Conservation (phyloP, 164 flowering plant species). For the Piper betle region DNA sequence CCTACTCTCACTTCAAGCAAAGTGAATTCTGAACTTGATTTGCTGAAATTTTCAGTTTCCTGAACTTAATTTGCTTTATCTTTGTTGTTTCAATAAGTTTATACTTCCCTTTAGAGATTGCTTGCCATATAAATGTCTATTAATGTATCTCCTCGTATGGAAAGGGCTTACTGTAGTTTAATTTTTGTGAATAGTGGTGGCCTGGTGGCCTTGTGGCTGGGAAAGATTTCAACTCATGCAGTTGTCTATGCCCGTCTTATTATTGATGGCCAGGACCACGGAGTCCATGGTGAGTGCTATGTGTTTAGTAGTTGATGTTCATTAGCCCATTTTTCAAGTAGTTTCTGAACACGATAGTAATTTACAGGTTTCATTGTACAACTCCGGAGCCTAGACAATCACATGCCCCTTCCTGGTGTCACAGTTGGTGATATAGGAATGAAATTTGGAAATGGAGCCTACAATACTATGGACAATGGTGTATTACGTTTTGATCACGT, state of each 20-base stretch:
- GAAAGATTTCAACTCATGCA: conserved; percentile 92
- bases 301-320: background rate
- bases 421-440: conserved; percentile 93
- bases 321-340: background rate
- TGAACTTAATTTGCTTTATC: background rate
- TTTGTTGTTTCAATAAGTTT: background rate
- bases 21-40: conserved; percentile 31
- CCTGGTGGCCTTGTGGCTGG: conserved; percentile 99
- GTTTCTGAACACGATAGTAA: background rate
- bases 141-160: background rate
- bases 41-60: background rate
- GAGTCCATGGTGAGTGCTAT: conserved; percentile 58
- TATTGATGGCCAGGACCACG: conserved; percentile 58
- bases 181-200: conserved; percentile 69
- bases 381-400: conserved; percentile 84
- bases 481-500: conserved; percentile 78
- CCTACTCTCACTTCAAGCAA: conserved; percentile 94
- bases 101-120: background rate
- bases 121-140: too few relatives aligned
- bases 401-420: conserved; percentile 79
- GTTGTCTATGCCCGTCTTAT: conserved; percentile 82
- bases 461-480: conserved; percentile 95
- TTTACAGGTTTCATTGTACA: conserved; percentile 85
- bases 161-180: background rate
- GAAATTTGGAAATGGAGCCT: conserved; percentile 98